These are phyloP conservation scores for Voacanga thouarsii DNA, from an alignment of 257 asterid species.

Conservation along the genomic window DNA sequence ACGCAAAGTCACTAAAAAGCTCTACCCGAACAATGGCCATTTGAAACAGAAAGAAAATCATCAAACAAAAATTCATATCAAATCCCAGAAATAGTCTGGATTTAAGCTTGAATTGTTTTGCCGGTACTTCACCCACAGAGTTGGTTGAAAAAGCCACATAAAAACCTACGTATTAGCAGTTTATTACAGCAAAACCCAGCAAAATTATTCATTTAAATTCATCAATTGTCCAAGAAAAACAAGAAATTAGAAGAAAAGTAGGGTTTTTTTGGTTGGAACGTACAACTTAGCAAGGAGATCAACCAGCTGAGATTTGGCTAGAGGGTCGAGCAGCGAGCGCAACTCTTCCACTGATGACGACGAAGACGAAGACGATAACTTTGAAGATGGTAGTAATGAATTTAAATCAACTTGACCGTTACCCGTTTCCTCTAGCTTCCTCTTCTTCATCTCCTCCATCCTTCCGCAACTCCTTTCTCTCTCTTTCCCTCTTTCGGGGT, in stretches of 20 bases:
- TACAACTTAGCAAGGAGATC: slow-evolving; percentile 79
- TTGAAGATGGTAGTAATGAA: slow-evolving; percentile 4
- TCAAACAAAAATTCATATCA: neutral
- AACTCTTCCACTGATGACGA: slow-evolving; percentile 43
- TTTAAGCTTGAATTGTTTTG: neutral
- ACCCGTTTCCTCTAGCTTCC: slow-evolving; percentile 57
- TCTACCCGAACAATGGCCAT: neutral
- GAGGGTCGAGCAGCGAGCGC: slow-evolving; percentile 71
- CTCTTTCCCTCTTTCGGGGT: neutral
- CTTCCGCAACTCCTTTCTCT: slow-evolving; percentile 4
- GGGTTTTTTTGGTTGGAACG: slow-evolving; percentile 1
- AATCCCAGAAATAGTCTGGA: neutral
- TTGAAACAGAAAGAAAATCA: neutral
- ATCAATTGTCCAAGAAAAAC: neutral
- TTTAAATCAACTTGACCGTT: slow-evolving; percentile 32
- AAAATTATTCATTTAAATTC: neutral
- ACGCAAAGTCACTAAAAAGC: neutral
- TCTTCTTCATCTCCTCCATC: slow-evolving; percentile 80
- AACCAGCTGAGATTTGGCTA: slow-evolving; percentile 71
- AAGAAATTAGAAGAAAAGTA: neutral
- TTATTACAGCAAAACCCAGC: neutral
- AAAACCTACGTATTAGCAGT: neutral
- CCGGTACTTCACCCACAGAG: slow-evolving; percentile 4
- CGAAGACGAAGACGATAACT: neutral
- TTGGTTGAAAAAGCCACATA: neutral